These are phyloP conservation scores for Parasitella parasitica DNA, from an alignment of 371 early-diverging fungal species.

Conservation along the genomic window DNA sequence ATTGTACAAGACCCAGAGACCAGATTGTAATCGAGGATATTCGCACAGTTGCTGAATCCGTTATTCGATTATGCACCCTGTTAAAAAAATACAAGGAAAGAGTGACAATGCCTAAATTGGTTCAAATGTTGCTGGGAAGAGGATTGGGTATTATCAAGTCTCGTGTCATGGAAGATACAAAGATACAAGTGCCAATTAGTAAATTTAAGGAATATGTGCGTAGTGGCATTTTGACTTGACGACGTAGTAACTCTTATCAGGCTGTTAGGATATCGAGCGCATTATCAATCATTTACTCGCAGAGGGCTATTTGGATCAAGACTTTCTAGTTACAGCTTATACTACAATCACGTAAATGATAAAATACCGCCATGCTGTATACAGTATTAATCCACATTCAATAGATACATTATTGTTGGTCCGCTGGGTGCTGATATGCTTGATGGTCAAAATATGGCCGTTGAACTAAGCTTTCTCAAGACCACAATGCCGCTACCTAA, in stretches of 20 bases:
- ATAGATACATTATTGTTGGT: conserved; percentile 17
- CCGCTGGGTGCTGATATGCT: not conserved
- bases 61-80: conserved; percentile 46
- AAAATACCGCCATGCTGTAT: not conserved
- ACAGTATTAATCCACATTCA: not conserved
- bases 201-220: conserved; percentile 30
- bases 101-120: conserved; percentile 55
- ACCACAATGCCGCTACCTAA: not conserved
- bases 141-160: conserved; percentile 39
- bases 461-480: conserved; percentile 1
- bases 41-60: conserved; percentile 30
- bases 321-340: conserved; percentile 23
- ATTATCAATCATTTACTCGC: conserved; percentile 12
- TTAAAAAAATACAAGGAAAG: conserved; percentile 39
- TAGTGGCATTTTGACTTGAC: no score
- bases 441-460: not conserved
- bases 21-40: conserved; percentile 35
- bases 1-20: conserved; percentile 33
- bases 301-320: conserved; percentile 12
- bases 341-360: conserved; percentile 20
- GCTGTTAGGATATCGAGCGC: conserved; percentile 29
- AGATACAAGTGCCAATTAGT: conserved; percentile 33
- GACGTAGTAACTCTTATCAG: no score
- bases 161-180: conserved; percentile 27
- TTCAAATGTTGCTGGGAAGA: conserved; percentile 46